Conservation (phyloP, 805 yeast species). For the Lachancea dasiensis region DNA sequence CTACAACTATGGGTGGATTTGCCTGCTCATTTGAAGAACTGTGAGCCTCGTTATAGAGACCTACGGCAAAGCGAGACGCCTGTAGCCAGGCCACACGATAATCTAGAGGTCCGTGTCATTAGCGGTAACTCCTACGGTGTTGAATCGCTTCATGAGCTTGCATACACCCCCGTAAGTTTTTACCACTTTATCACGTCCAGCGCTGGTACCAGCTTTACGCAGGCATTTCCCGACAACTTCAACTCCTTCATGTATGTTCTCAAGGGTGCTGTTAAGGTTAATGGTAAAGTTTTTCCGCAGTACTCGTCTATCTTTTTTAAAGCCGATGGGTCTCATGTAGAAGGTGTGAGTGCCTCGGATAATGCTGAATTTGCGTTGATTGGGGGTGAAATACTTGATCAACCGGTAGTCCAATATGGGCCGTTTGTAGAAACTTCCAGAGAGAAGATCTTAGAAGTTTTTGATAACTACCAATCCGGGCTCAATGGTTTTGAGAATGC, state of each 20-base stretch:
- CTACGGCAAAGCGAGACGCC: constrained; percentile 68
- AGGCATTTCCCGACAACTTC: constrained; percentile 52
- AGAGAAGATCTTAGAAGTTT: constrained; percentile 62
- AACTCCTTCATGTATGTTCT: constrained; percentile 66
- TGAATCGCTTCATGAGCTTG: constrained; percentile 66
- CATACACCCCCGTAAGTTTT: constrained; percentile 75
- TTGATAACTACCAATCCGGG: constrained; percentile 63
- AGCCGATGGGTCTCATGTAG: constrained; percentile 57
- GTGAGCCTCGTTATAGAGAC: constrained; percentile 74
- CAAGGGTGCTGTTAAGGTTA: constrained; percentile 51
- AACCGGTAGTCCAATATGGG: constrained; percentile 78
- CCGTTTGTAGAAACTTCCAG: constrained; percentile 79
- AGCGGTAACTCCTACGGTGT: constrained; percentile 74
- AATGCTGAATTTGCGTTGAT: constrained; percentile 62
- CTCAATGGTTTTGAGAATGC: constrained; percentile 67
- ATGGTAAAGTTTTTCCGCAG: constrained; percentile 38
- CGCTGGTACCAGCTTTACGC: constrained; percentile 53
- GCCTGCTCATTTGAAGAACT: constrained; percentile 56
- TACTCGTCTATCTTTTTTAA: constrained; percentile 58
- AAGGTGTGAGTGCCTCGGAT: constrained; percentile 44
- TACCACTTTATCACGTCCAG: constrained; percentile 61
- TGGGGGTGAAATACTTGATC: constrained; percentile 71
- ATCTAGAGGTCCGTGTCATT: constrained; percentile 57
- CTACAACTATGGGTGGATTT: constrained; percentile 86
- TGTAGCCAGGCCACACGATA: constrained; percentile 55